phyloP scores from a whole-genome alignment of 805 yeast genomes.

The Candida nonsorbophila region DNA sequence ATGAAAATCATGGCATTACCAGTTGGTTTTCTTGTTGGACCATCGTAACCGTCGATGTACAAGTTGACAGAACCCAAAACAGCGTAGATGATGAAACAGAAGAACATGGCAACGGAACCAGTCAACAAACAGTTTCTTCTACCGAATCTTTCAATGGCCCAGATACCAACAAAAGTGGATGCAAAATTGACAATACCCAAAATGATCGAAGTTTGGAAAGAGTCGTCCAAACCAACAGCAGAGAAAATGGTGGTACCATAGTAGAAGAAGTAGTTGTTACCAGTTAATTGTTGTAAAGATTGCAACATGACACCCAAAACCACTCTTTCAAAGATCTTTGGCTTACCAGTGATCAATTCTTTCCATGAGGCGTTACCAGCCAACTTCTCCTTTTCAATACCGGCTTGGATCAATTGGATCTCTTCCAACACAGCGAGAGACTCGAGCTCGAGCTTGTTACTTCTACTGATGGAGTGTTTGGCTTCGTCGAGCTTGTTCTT shows the following conservation, averaged over 20 bases:
- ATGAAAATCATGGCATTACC: slow-evolving; percentile 60
- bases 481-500: slow-evolving; percentile 49
- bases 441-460: slow-evolving; percentile 51
- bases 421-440: slow-evolving; percentile 51
- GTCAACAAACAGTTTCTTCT: slow-evolving; percentile 40
- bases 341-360: slow-evolving; percentile 58
- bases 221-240: slow-evolving; percentile 45
- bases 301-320: slow-evolving; percentile 55
- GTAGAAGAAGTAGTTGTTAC: slow-evolving; percentile 59
- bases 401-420: slow-evolving; percentile 49
- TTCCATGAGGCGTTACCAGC: slow-evolving; percentile 66
- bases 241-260: slow-evolving; percentile 54
- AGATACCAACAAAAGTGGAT: slow-evolving; percentile 50
- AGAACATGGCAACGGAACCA: slow-evolving; percentile 44
- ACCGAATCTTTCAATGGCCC: slow-evolving; percentile 46
- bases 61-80: slow-evolving; percentile 53
- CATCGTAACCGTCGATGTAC: slow-evolving; percentile 33
- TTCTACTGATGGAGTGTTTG: slow-evolving; percentile 45
- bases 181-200: slow-evolving; percentile 52
- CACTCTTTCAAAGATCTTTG: slow-evolving; percentile 54
- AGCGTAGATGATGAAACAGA: slow-evolving; percentile 56
- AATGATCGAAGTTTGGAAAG: slow-evolving; percentile 49
- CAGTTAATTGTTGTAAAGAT: slow-evolving; percentile 53
- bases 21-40: slow-evolving; percentile 40
- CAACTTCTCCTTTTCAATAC: slow-evolving; percentile 52